Evolutionary conservation across 495 filamentous ascomycete genomes (phyloP), one percentile per base, ranked within the genome.

Genomic region (Tuber aestivum): DNA sequence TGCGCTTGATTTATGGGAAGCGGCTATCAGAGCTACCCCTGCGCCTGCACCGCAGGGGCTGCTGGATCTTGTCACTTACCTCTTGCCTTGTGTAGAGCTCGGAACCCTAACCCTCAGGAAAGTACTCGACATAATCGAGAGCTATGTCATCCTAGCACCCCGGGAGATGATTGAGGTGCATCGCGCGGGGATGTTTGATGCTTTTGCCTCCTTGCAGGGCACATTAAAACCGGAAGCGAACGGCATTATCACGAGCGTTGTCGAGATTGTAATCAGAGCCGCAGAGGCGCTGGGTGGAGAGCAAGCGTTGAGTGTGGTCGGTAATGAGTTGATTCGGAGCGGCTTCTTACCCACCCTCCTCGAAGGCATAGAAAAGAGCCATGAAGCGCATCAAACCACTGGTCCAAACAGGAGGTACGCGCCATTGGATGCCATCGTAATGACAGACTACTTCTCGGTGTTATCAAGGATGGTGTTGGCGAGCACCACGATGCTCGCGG

Each of bases 381-480:
- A 91, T 84, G 88, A 91, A 79, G 88, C 91, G 4, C 89, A 91
- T 79, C 89, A 93, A 82, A 93, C 92, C 0, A 90, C 90, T 1
- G 94, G 94, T 0, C 94, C 94, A 0, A 90, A 91, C 78, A 86
- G 85, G 44, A 91, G 86, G 78, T 85, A 85, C 41, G 86, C 89
- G 44, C 86, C 87, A 68, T 87, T 96, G 69, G 90, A 90, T 76
- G 87, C 88, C 38, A 85, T 92, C 41, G 89, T 91, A 9, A 88
- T 97, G 79, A 92, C 90, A 0, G 92, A 97, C 83, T 97, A 95
- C 84, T 90, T 95, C 76, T 87, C 87, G 18, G 86, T 98, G n/a
- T 87, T 98, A 2, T 91, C 94, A 16, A 91, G 94, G 14, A 87
- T 99, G 38, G 89, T 90, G 10, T 83, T 96, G 21, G 89, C 89